Percentiles rank a stretch among this genome's conserved stretches.
Evolutionary conservation across 2,329 filamentous ascomycete species (phyloP).

Genomic region (Fusarium albosuccineum): DNA sequence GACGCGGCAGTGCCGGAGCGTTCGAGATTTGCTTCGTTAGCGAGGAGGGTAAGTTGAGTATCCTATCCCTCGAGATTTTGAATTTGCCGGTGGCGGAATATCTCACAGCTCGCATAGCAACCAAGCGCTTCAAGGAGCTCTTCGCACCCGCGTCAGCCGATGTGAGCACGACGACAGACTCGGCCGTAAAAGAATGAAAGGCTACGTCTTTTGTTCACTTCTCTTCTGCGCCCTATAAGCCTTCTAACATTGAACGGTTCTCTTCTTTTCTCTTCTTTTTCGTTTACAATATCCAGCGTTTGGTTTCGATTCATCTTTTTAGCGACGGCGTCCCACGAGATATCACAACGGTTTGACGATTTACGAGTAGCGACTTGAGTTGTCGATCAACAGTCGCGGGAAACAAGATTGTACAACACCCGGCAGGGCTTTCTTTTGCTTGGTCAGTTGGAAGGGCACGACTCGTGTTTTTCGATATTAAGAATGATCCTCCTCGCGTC

Average conservation of each 20-base stretch:
- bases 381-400: slow-evolving; percentile 32
- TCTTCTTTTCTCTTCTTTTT: slow-evolving; percentile 10
- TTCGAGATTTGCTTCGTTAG: slow-evolving; percentile 66
- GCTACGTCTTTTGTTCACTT: neutral
- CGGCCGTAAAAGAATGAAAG: slow-evolving; percentile 19
- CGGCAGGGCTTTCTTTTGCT: slow-evolving; percentile 22
- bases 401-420: slow-evolving; percentile 45
- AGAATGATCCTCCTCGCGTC: slow-evolving; percentile 29
- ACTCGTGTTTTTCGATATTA: slow-evolving; percentile 23
- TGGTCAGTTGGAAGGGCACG: slow-evolving; percentile 26
- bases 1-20: slow-evolving; percentile 60
- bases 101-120: slow-evolving; percentile 36
- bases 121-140: slow-evolving; percentile 56
- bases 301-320: slow-evolving; percentile 28
- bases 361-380: slow-evolving; percentile 44
- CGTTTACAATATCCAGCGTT: slow-evolving; percentile 29
- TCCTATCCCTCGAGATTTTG: neutral
- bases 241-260: neutral
- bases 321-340: slow-evolving; percentile 37
- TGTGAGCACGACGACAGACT: slow-evolving; percentile 32
- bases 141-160: slow-evolving; percentile 49
- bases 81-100: neutral
- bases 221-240: neutral
- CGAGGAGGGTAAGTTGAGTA: slow-evolving; percentile 52
- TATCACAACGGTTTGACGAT: slow-evolving; percentile 36